Conservation (phyloP, 306 rosid species). For the Bauhinia variegata region DNA sequence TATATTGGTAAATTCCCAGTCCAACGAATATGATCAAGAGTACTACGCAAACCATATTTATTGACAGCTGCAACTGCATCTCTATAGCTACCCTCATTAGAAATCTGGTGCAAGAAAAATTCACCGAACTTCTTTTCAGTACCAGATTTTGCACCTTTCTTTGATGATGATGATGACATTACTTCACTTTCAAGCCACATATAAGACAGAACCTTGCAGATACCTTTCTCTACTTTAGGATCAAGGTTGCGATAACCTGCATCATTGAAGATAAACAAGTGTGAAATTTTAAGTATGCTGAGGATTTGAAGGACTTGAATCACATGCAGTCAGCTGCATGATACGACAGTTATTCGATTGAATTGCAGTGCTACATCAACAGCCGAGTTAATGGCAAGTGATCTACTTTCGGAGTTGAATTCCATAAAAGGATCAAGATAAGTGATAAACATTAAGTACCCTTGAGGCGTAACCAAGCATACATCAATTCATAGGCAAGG, state of each 20-base stretch:
- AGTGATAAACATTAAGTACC: constrained; percentile 51
- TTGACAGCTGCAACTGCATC: constrained; percentile 85
- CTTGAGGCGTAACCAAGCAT: constrained; percentile 97
- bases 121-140: constrained; percentile 82
- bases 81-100: constrained; percentile 85
- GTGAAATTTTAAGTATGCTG: constrained; percentile 6
- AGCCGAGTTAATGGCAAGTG: no score
- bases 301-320: no score
- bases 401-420: no score
- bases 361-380: no score
- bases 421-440: constrained; percentile 8
- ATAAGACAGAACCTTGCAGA: constrained; percentile 87
- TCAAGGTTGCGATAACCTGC: constrained; percentile 85
- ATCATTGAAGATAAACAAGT: constrained; percentile 2
- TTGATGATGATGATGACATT: constrained; percentile 58
- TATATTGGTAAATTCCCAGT: constrained; percentile 82
- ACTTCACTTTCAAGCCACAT: constrained; percentile 99
- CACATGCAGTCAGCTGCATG: no score
- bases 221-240: constrained; percentile 95
- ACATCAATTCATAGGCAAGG: constrained; percentile 98
- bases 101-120: constrained; percentile 88
- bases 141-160: constrained; percentile 77
- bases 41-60: constrained; percentile 70
- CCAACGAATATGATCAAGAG: constrained; percentile 78
- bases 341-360: no score